A percentile compares a stretch with the other conserved stretches of the same genome.
Conservation (phyloP, 2,329 filamentous ascomycete genomes). For the Sordariomycetes sp. region DNA sequence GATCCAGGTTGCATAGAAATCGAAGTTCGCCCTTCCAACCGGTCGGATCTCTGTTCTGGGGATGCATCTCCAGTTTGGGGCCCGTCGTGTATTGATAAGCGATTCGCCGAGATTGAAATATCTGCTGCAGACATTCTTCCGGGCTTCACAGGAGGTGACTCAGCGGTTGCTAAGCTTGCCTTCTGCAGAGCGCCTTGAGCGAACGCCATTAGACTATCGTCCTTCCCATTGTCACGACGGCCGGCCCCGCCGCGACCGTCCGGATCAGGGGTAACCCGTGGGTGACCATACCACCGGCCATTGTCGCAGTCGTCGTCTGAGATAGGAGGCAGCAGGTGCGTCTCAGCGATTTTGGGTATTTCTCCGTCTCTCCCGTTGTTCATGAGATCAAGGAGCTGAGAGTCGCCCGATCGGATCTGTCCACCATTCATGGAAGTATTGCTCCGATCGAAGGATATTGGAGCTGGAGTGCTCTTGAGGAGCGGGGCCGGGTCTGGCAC, state of each 20-base stretch:
- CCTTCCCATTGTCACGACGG: background rate
- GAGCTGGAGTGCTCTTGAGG: too few relatives aligned
- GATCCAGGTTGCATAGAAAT: too few relatives aligned
- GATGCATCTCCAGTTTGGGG: background rate
- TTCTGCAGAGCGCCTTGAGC: background rate
- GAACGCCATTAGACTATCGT: too few relatives aligned
- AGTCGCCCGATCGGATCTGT: slow-evolving; percentile 56
- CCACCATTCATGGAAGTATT: too few relatives aligned
- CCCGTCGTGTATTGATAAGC: slow-evolving; percentile 3
- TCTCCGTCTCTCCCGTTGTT: slow-evolving; percentile 55
- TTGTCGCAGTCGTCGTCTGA: slow-evolving; percentile 32
- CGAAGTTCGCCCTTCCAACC: too few relatives aligned
- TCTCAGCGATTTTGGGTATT: slow-evolving; percentile 37
- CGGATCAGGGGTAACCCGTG: background rate
- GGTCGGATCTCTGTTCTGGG: too few relatives aligned
- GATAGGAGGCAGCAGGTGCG: slow-evolving; percentile 33
- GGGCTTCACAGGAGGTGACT: background rate
- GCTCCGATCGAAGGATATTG: too few relatives aligned
- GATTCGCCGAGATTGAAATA: slow-evolving; percentile 2
- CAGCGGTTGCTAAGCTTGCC: background rate
- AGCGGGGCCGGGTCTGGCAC: too few relatives aligned
- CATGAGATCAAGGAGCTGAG: slow-evolving; percentile 57
- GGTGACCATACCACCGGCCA: slow-evolving; percentile 9
- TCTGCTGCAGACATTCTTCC: background rate
- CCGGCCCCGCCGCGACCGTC: background rate